Evolutionary conservation across 805 yeast genomes (phyloP).

Genomic region (Myxozyma geophila): DNA sequence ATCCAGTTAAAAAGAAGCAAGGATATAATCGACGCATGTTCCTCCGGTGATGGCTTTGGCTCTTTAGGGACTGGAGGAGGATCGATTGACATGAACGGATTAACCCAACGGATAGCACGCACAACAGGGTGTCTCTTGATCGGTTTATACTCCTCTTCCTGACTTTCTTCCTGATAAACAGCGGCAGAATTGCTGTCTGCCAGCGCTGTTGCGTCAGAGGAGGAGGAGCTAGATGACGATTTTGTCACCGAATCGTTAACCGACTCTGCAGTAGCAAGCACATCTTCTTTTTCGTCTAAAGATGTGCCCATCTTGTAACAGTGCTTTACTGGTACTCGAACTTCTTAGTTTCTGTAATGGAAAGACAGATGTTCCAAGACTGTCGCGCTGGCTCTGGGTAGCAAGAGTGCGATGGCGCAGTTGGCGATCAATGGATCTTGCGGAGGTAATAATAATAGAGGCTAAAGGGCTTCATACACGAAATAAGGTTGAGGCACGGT

Average conservation of each 20-base stretch:
- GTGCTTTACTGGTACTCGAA: no score
- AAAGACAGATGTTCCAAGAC: no score
- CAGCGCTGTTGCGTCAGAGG: not conserved
- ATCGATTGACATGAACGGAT: conserved; percentile 8
- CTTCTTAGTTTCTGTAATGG: no score
- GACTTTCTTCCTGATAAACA: not conserved
- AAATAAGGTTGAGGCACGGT: not conserved
- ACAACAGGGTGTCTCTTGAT: not conserved
- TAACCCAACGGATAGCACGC: not conserved
- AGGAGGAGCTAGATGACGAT: not conserved
- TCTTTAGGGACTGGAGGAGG: conserved; percentile 39
- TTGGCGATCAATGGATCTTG: no score
- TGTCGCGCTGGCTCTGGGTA: no score
- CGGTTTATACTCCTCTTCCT: not conserved
- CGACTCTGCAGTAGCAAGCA: not conserved
- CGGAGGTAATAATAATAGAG: no score
- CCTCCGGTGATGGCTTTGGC: conserved; percentile 35
- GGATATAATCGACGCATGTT: conserved; percentile 41
- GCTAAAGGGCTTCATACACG: no score
- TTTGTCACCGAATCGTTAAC: no score
- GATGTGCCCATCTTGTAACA: no score
- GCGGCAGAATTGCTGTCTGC: not conserved
- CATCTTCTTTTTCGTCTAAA: not conserved
- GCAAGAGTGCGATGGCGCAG: no score
- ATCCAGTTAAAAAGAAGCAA: conserved; percentile 7